phyloP scores from a whole-genome alignment of 176 grass and related monocot genomes.

The Tillandsia fasciculata region DNA sequence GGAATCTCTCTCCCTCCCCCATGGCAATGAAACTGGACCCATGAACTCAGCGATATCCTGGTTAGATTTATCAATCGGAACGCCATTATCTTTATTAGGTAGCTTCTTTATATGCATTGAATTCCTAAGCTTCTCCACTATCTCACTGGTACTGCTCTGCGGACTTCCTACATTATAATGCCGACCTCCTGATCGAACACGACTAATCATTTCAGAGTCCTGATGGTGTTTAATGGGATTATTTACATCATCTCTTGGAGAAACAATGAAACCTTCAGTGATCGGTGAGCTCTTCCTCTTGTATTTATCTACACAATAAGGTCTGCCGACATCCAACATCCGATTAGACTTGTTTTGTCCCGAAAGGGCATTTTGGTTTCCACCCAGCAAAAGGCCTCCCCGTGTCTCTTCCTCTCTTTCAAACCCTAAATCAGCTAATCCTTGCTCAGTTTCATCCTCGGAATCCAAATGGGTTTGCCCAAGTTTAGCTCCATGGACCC shows the following conservation, averaged over 20 bases:
- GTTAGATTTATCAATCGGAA: conserved; percentile 4
- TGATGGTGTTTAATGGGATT: not conserved
- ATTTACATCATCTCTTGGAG: not conserved
- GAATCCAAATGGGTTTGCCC: not conserved
- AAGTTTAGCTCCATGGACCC: conserved; percentile 33
- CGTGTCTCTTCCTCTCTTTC: not conserved
- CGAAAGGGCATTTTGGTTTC: not conserved
- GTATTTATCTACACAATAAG: not conserved
- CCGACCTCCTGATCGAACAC: not conserved
- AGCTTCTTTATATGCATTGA: conserved; percentile 22
- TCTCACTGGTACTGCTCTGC: conserved; percentile 10
- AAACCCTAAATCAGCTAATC: not conserved
- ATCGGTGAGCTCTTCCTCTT: not conserved
- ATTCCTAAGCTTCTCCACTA: conserved; percentile 37
- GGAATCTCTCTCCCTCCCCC: conserved; percentile 44
- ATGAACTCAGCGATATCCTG: conserved; percentile 26
- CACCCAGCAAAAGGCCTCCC: not conserved
- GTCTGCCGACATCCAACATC: not conserved
- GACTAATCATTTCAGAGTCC: not conserved
- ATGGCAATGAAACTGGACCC: conserved; percentile 54
- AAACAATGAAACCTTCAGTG: not conserved
- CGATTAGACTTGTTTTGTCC: not conserved
- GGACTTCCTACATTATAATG: not conserved
- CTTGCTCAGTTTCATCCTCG: not conserved
- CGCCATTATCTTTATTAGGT: not conserved